Percentiles rank a stretch among this genome's conserved stretches.
phyloP scores from a whole-genome alignment of 129 eudicot genomes.

The Artemisia tridentata region DNA sequence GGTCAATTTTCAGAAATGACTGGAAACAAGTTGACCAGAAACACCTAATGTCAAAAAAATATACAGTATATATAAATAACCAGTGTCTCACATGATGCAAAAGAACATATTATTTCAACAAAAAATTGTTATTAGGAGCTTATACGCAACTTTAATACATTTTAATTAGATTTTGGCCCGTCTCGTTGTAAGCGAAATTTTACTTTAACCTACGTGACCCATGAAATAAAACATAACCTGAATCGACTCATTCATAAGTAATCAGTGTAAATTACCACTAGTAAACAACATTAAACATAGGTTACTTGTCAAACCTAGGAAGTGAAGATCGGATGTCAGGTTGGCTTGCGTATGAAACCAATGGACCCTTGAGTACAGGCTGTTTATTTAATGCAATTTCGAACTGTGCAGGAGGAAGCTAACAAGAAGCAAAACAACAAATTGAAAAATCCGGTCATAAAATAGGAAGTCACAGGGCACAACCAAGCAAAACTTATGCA shows the following conservation, averaged over 20 bases:
- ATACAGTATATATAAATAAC: no score
- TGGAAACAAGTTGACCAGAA: background rate
- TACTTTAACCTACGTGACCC: background rate
- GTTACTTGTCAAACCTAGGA: slow-evolving; percentile 59
- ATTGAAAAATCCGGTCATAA: background rate
- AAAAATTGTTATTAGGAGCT: no score
- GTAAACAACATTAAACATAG: slow-evolving; percentile 9
- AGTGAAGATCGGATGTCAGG: slow-evolving; percentile 71
- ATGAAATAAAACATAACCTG: background rate
- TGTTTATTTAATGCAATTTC: slow-evolving; percentile 77
- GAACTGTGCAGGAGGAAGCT: slow-evolving; percentile 91
- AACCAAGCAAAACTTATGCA: background rate
- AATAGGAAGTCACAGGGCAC: no score
- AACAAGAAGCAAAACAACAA: slow-evolving; percentile 19
- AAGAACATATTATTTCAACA: no score
- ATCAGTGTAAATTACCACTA: background rate
- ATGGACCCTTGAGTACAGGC: slow-evolving; percentile 70
- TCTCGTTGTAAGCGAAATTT: background rate
- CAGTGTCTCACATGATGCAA: no score
- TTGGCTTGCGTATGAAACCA: slow-evolving; percentile 77
- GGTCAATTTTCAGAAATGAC: background rate
- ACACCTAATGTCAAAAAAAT: background rate
- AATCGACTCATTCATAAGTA: background rate
- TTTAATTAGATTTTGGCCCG: background rate
- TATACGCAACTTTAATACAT: no score